Evolutionary conservation across 2,329 filamentous ascomycete genomes (phyloP).

Genomic region (Neonectria sp.): DNA sequence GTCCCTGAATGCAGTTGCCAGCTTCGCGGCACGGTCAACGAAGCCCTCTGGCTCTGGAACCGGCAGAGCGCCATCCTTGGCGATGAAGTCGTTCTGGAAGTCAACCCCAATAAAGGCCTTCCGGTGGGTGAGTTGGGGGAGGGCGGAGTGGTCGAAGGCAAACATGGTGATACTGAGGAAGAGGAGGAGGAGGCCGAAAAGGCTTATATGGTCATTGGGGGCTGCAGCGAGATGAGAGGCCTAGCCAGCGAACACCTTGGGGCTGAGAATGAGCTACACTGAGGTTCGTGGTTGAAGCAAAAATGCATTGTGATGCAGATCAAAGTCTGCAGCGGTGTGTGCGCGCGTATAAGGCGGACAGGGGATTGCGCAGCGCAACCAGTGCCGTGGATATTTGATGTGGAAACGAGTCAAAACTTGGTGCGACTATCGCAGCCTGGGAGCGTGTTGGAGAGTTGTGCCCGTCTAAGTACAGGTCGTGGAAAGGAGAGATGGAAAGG

Average conservation of each 20-base stretch:
- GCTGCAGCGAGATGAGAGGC: constrained; percentile 23
- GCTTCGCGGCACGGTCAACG: constrained; percentile 74
- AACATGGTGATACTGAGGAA: constrained; percentile 59
- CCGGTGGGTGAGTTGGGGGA: constrained; percentile 71
- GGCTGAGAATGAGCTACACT: constrained; percentile 30
- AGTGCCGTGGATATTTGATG: constrained; percentile 14
- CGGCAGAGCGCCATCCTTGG: constrained; percentile 76
- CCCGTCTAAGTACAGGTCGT: not conserved
- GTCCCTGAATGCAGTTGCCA: constrained; percentile 82
- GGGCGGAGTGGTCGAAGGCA: constrained; percentile 68
- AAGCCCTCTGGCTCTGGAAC: constrained; percentile 76
- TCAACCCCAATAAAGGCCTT: constrained; percentile 87
- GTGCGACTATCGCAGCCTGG: constrained; percentile 8
- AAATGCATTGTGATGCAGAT: constrained; percentile 38
- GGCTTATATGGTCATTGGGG: constrained; percentile 20
- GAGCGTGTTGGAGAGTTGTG: constrained; percentile 9
- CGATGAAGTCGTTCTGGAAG: constrained; percentile 91
- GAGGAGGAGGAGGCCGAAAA: not conserved
- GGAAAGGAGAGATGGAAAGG: constrained; percentile 4
- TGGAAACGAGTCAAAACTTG: constrained; percentile 7
- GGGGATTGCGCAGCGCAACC: constrained; percentile 8
- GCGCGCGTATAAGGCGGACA: constrained; percentile 16
- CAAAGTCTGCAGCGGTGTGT: constrained; percentile 22
- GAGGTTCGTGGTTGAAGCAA: constrained; percentile 30
- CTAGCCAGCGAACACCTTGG: constrained; percentile 31